A percentile compares a stretch with the other conserved stretches of the same genome.
These are phyloP conservation scores for Termitomyces sp. DNA, from an alignment of 768 basidiomycete species.

Conservation along the genomic window DNA sequence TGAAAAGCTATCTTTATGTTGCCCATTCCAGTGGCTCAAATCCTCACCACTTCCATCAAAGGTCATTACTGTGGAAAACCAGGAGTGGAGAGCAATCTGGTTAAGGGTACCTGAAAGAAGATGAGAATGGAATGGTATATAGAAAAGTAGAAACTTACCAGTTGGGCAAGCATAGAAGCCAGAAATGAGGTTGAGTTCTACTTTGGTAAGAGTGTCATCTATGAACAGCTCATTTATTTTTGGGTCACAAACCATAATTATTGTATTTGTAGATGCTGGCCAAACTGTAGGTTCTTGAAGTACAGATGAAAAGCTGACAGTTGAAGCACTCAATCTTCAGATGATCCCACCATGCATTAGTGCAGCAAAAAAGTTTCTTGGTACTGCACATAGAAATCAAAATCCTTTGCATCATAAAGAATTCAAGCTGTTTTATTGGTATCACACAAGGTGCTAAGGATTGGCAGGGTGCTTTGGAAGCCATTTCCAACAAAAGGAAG, in stretches of 20 bases:
- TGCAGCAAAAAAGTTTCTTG: background rate
- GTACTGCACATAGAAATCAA: background rate
- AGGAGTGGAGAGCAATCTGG: constrained; percentile 12
- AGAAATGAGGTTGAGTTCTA: background rate
- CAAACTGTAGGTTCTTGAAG: constrained; percentile 10
- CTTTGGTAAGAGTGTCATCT: constrained; percentile 12
- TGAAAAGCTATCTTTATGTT: background rate
- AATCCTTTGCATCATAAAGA: background rate
- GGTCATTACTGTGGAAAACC: constrained; percentile 1
- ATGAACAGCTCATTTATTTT: constrained; percentile 1
- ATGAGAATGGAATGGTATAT: background rate
- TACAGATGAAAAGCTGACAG: constrained; percentile 6
- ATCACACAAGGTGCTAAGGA: background rate
- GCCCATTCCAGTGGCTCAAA: constrained; percentile 1
- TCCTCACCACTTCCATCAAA: background rate
- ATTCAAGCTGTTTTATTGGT: background rate
- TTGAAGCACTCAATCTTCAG: constrained; percentile 10
- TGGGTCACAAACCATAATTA: background rate
- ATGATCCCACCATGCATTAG: constrained; percentile 11
- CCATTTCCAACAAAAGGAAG: background rate
- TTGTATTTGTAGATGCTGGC: background rate
- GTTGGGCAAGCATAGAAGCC: background rate
- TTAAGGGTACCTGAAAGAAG: background rate
- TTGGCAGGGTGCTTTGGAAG: background rate
- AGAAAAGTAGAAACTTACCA: background rate